These are phyloP conservation scores for Chloranthus sessilifolius DNA, from an alignment of 164 flowering plant species.

Conservation along the genomic window DNA sequence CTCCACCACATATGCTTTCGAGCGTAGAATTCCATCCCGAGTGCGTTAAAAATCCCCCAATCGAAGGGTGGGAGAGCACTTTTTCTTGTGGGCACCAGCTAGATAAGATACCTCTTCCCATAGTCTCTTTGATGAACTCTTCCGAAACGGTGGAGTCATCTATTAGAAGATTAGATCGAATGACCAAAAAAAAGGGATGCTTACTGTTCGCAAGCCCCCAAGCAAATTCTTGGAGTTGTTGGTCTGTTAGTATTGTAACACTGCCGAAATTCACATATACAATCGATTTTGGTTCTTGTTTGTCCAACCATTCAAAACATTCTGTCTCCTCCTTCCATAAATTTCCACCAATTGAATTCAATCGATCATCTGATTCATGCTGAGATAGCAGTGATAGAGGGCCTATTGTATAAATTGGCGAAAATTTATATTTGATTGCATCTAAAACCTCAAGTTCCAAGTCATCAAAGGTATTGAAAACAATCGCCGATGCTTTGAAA, in stretches of 20 bases:
- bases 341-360: background rate
- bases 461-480: slow-evolving; percentile 16
- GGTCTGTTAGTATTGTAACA: slow-evolving; percentile 12
- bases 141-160: background rate
- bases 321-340: slow-evolving; percentile 28
- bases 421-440: background rate
- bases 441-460: slow-evolving; percentile 14
- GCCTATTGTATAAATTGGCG: slow-evolving; percentile 17
- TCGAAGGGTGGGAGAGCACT: background rate
- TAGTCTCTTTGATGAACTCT: background rate
- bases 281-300: slow-evolving; percentile 17
- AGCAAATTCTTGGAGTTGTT: slow-evolving; percentile 4
- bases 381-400: slow-evolving; percentile 16
- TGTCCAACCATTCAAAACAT: slow-evolving; percentile 33
- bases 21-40: background rate
- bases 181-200: background rate
- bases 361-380: slow-evolving; percentile 1
- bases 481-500: slow-evolving; percentile 15
- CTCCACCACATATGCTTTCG: background rate
- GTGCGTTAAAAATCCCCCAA: background rate
- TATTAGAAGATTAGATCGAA: background rate
- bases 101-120: background rate
- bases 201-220: slow-evolving; percentile 5
- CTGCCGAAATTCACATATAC: slow-evolving; percentile 34
- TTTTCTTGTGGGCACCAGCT: slow-evolving; percentile 4